Base-by-base conservation (phyloP, 1,284 basidiomycete species). In the Melampsora larici-populina region DNA sequence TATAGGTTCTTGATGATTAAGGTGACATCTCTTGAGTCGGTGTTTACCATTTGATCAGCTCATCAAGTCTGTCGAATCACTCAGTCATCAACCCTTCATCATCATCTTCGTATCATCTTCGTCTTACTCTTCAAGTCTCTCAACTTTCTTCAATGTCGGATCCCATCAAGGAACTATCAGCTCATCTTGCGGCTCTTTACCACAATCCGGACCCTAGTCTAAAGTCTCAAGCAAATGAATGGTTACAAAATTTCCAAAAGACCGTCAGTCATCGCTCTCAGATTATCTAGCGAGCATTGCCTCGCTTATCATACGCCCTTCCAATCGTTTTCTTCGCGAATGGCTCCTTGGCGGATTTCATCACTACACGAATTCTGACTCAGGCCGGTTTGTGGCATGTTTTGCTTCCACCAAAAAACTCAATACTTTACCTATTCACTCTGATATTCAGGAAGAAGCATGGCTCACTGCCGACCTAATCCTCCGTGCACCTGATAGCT, bases 221-320 rank as follows among this genome's bases (percentile, higher is more conserved):
- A 15, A 89, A 97, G 81, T 91, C 92, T 81, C 88, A 88, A 80
- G 94, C 93, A 81, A 95, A 94, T 86, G 86, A 89, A 81, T 96
- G 92, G 92, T 89, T 97, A 79, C 91, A 94, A 86, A 92, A 94
- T 85, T 97, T 96, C 84, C 94, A 97, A 86, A 94, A 96, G 87
- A 93, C 92, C 86, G 93, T 95, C 89, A 89, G 89, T 92, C 83
- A 86, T 84, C 85, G 55, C 73, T 64, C 78, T 64, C 48, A 63
- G 64, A 68, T 78, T 58, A 70, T 81, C 82, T 81, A 86, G 49
- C 49, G 46, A 15, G 18, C 55, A 29, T 58, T 58, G 55, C 9
- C 55, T 58, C 55, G 55, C 55, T 58, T 58, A n/a, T 58, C 29
- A 21, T 31, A 17, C 33, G 24, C 43, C 36, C 64, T 74, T 33